Base-by-base conservation (phyloP, 805 yeast genomes). In the Tetrapisispora fleetii region DNA sequence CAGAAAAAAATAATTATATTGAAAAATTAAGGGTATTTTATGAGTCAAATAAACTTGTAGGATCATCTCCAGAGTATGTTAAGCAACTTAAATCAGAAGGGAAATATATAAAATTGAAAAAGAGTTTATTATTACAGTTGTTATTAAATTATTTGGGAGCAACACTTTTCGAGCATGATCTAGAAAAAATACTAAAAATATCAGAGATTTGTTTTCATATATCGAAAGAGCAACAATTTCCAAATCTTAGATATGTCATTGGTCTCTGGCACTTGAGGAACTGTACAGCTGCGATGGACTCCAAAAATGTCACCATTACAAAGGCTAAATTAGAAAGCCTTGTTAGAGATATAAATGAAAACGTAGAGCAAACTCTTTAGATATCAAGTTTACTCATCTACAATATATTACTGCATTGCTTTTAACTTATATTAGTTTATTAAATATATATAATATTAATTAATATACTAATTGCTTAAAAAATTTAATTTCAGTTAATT, bases 211-310 rank as follows among this genome's bases (percentile, higher is more conserved):
- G 66, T 41, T 65, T 62, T 46, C 58, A 58, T n/a, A 44, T 63
- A 16, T 52, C 59, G 7, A 59, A 53, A 37, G 54, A 49, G 28
- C 59, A 56, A 36, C 53, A 54, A n/a, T 43, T 61, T 49, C 48
- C 50, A 6, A 38, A 48, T 4, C 45, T 63, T 28, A 50, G 54
- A 16, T 65, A 64, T 49, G 47, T 63, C 2, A 46, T 57, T 10
- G 69, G 68, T 5, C 42, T 63, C 32, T 64, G 67, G 65, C 66
- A 64, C 50, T 39, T 65, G 36, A 56, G 57, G 49, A 65, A 64
- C 46, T 54, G 65, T 43, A 64, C 67, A 2, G 46, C 64, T 6
- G 58, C 64, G 1, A 59, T 63, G 65, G 55, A 59, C 21, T 50
- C 52, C 16, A 63, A 61, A 46, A 65, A 63, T 33, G 66, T 60